Base-by-base conservation (phyloP, 148 eudicot genomes). In the Polygonum aviculare region DNA sequence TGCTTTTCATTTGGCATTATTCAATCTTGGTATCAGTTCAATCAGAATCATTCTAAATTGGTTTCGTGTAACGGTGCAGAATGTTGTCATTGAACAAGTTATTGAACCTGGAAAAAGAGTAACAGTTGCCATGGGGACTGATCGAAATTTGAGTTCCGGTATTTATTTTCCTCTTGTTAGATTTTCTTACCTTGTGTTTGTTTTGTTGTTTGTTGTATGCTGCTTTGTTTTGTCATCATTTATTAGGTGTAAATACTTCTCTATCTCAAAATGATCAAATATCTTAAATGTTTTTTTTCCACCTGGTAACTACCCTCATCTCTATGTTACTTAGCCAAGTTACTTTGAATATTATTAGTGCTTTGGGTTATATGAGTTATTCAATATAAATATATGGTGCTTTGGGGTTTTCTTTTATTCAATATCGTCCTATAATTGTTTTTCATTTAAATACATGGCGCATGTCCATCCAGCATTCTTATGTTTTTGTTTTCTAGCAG, bases 71-170 rank as follows among this genome's bases (percentile, higher is more conserved):
- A 78, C 77, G 63, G 51, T 87, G 90, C 96, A 95, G 99, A 86
- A 84, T 82, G 88, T 95, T 80, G 83, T 80, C 72, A 81, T 95
- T 81, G 94, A 90, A 76, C 82, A 88, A 87, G 90, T 77, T 62
- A 83, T 92, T 86, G 91, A 84, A 82, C 96, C 97, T 26, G 93
- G 98, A 77, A 81, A 62, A 78, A 84, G 98, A 79, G 91, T 94
- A 22, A 94, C 97, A 77, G 97, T 92, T 67, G 84, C 85, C 49
- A 94, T 94, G 98, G 98, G 98, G 73, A 82, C 87, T 38, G 79
- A 90, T 78, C 92, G 89, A 48, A 86, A 81, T 82, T 83, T 92
- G 83, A 85, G 84, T 76, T 83, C 85, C 75, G 95, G 95, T 93
- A 81, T 54, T 73, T 2, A 67, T 67, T 67, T 11, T 65, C 1